These are phyloP conservation scores for Thraustochytrium sp. DNA, from an alignment of 352 stramenopile genomes.

Conservation along the genomic window DNA sequence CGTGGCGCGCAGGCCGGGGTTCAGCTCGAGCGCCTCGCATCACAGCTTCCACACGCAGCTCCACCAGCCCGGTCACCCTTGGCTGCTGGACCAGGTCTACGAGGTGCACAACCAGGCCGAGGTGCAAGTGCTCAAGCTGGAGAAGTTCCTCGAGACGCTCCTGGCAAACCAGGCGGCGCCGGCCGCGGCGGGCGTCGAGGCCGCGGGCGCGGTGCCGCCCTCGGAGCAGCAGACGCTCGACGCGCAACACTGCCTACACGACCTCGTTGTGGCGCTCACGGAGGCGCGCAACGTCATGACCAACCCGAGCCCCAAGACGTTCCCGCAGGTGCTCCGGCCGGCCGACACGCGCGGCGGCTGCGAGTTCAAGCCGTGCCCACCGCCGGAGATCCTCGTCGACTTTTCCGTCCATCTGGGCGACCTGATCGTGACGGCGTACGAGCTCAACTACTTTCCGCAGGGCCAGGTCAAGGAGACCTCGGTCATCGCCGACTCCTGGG, in stretches of 20 bases:
- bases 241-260: conserved; percentile 19
- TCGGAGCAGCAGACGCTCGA: conserved; percentile 2
- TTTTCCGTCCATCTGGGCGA: conserved; percentile 30
- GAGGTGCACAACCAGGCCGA: not conserved
- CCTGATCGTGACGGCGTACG: conserved; percentile 28
- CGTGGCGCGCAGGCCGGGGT: not conserved
- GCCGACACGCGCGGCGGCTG: not conserved
- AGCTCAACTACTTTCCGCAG: conserved; percentile 23
- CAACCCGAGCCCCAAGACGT: conserved; percentile 4
- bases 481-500: not conserved
- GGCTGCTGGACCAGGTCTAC: conserved; percentile 36
- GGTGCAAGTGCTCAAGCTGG: not conserved
- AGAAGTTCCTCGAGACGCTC: not conserved
- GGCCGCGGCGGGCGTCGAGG: no score
- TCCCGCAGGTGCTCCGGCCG: not conserved
- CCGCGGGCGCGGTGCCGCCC: not conserved
- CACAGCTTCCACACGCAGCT: conserved; percentile 30
- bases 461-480: not conserved
- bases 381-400: conserved; percentile 12
- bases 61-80: conserved; percentile 5
- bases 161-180: not conserved
- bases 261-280: not conserved
- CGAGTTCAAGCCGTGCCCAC: conserved; percentile 8
- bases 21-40: not conserved
- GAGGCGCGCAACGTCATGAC: conserved; percentile 21